Evolutionary conservation across 1,284 basidiomycete genomes (phyloP).

Genomic region (Baeospora myosura): DNA sequence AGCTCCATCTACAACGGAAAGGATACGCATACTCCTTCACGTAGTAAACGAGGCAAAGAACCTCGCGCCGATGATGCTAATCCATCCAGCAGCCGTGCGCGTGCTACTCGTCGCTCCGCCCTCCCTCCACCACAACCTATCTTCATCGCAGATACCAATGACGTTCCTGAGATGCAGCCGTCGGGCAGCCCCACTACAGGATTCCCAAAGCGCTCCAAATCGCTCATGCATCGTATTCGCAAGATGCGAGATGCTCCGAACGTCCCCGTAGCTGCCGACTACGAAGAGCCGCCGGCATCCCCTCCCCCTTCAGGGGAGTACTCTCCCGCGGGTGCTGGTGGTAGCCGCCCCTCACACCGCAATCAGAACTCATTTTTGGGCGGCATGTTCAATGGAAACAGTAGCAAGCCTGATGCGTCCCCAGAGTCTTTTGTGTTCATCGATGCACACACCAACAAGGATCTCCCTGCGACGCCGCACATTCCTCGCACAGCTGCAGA

Average conservation of each 20-base stretch:
- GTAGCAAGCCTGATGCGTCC: slow-evolving; percentile 26
- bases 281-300: slow-evolving; percentile 38
- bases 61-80: slow-evolving; percentile 33
- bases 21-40: slow-evolving; percentile 32
- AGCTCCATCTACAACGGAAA: slow-evolving; percentile 59
- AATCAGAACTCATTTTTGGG: slow-evolving; percentile 68
- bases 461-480: slow-evolving; percentile 50
- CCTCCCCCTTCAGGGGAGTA: slow-evolving; percentile 38
- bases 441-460: slow-evolving; percentile 53
- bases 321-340: slow-evolving; percentile 13
- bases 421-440: slow-evolving; percentile 60
- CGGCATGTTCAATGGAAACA: slow-evolving; percentile 44
- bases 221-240: slow-evolving; percentile 76
- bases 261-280: slow-evolving; percentile 57
- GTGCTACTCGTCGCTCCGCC: slow-evolving; percentile 32
- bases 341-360: slow-evolving; percentile 52
- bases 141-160: slow-evolving; percentile 50
- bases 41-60: slow-evolving; percentile 38
- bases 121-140: slow-evolving; percentile 78
- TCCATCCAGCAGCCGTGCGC: slow-evolving; percentile 26
- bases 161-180: slow-evolving; percentile 24
- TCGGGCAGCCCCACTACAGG: slow-evolving; percentile 29
- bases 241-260: slow-evolving; percentile 79
- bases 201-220: slow-evolving; percentile 64
- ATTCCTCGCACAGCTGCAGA: slow-evolving; percentile 18